These are phyloP conservation scores for Tetracladium marchalianum DNA, from an alignment of 495 filamentous ascomycete genomes.

Conservation along the genomic window DNA sequence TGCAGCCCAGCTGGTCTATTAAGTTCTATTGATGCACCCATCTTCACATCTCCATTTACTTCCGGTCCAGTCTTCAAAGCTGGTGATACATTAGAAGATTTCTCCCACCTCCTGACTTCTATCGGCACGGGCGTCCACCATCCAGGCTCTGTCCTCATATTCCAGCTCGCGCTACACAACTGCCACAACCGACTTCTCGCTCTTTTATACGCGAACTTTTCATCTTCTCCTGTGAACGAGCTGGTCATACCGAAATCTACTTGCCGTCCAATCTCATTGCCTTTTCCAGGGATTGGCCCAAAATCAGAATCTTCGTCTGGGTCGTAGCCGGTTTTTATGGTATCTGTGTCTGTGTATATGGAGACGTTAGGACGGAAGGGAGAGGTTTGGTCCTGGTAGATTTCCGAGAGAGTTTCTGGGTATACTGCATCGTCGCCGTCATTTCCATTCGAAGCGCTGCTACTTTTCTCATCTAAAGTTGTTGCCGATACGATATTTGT, in stretches of 20 bases:
- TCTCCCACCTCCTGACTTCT: constrained; percentile 51
- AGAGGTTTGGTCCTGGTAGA: constrained; percentile 57
- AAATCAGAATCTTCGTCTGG: constrained; percentile 31
- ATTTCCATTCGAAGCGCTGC: constrained; percentile 7
- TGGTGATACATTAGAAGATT: constrained; percentile 16
- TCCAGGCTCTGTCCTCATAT: constrained; percentile 36
- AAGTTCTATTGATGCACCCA: constrained; percentile 28
- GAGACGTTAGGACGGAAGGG: constrained; percentile 68
- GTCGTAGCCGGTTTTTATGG: constrained; percentile 25
- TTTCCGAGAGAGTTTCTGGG: constrained; percentile 58
- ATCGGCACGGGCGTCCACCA: constrained; percentile 58
- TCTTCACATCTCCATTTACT: constrained; percentile 23
- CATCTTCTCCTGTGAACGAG: constrained; percentile 62
- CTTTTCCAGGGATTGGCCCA: constrained; percentile 18
- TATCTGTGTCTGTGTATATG: constrained; percentile 33
- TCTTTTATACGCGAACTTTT: constrained; percentile 61
- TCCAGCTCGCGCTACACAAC: constrained; percentile 56
- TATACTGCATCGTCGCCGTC: constrained; percentile 43
- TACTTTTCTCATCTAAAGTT: background rate
- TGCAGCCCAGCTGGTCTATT: constrained; percentile 30
- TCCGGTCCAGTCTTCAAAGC: background rate
- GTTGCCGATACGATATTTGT: constrained; percentile 1
- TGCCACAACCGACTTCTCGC: constrained; percentile 61
- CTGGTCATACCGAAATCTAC: constrained; percentile 45
- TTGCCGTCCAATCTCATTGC: constrained; percentile 12